These are phyloP conservation scores for Trametes cingulata DNA, from an alignment of 768 basidiomycete species.

Conservation along the genomic window DNA sequence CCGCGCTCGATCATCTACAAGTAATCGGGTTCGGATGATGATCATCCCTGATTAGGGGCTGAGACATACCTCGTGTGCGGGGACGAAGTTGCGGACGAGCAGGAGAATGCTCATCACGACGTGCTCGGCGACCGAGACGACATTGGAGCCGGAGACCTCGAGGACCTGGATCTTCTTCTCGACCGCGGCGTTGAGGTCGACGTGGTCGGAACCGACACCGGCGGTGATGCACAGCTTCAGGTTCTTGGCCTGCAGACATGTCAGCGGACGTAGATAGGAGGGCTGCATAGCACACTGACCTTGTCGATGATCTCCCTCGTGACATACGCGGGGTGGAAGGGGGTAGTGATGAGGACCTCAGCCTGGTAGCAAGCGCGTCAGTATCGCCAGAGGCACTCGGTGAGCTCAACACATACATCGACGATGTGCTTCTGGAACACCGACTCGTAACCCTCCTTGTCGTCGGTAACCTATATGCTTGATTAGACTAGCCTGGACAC, in stretches of 20 bases:
- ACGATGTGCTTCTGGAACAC: constrained; percentile 82
- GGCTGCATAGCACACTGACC: constrained; percentile 15
- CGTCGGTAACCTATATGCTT: constrained; percentile 61
- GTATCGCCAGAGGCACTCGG: background rate
- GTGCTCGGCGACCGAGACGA: constrained; percentile 90
- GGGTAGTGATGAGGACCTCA: constrained; percentile 80
- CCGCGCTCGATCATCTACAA: constrained; percentile 76
- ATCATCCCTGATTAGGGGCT: background rate
- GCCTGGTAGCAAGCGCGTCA: constrained; percentile 43
- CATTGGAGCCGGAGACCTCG: constrained; percentile 84
- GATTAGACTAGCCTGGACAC: background rate
- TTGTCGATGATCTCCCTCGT: constrained; percentile 72
- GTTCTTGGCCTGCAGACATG: constrained; percentile 58
- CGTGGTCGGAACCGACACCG: constrained; percentile 88
- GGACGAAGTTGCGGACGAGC: constrained; percentile 87
- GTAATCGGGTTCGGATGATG: background rate
- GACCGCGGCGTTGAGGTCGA: constrained; percentile 87
- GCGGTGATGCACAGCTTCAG: constrained; percentile 90
- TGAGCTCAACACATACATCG: constrained; percentile 51
- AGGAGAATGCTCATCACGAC: constrained; percentile 89
- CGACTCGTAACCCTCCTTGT: constrained; percentile 81
- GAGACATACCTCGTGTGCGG: constrained; percentile 71
- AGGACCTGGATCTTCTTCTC: constrained; percentile 68
- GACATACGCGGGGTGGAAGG: constrained; percentile 86
- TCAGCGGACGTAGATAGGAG: background rate